These are phyloP conservation scores for Citrullus colocynthis DNA, from an alignment of 306 rosid genomes.

Conservation along the genomic window DNA sequence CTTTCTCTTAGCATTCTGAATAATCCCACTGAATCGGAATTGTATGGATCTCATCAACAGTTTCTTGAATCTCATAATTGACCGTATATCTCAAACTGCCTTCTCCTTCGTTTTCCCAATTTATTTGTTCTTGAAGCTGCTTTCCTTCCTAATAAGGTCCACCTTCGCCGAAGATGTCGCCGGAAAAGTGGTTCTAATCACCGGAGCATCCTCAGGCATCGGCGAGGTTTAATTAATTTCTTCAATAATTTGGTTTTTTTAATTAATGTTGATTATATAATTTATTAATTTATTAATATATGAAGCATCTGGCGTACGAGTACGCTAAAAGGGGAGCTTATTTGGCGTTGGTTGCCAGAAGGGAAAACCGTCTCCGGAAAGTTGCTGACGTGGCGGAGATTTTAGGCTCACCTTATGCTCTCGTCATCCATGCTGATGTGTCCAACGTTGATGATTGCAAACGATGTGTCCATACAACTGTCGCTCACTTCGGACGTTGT, in stretches of 20 bases:
- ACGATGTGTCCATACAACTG: constrained; percentile 38
- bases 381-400: constrained; percentile 31
- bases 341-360: constrained; percentile 43
- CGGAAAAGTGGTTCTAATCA: constrained; percentile 47
- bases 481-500: constrained; percentile 38
- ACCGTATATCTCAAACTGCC: constrained; percentile 8
- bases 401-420: constrained; percentile 48
- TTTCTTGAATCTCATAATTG: constrained; percentile 19
- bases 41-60: constrained; percentile 21
- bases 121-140: constrained; percentile 20
- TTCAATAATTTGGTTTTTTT: too few species aligned
- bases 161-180: constrained; percentile 23
- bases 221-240: constrained; percentile 30
- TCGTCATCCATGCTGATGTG: constrained; percentile 39
- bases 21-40: neutral
- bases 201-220: constrained; percentile 45
- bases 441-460: constrained; percentile 39
- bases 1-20: neutral
- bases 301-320: constrained; percentile 57
- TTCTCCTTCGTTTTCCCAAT: constrained; percentile 18
- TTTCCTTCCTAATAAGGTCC: constrained; percentile 7
- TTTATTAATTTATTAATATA: too few species aligned
- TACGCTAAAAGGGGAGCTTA: constrained; percentile 55
- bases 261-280: too few species aligned
- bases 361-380: constrained; percentile 22